Evolutionary conservation across 352 stramenopile species (phyloP), one percentile per base, ranked within the genome.

Genomic region (Phytophthora fragariae): DNA sequence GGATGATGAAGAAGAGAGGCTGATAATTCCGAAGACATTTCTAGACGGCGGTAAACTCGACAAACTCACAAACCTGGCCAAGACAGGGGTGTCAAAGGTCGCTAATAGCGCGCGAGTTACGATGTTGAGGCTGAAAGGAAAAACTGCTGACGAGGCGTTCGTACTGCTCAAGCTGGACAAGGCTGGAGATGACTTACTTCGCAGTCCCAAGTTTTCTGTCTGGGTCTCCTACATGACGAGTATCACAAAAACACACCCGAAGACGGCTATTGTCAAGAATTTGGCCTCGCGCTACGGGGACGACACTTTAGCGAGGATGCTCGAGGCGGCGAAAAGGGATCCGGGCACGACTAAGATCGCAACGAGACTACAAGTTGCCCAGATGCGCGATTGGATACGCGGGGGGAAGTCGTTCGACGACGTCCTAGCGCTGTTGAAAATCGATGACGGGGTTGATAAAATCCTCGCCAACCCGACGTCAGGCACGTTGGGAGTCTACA

Each of bases 321-420:
- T 73, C 6, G 29, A 62, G 5, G n/a, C 27, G 14, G 66, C 66
- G 4, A 58, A 35, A 12, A 68, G 47, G 19, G 10, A 59, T 6
- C 33, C 50, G 19, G 44, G 21, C 2, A 63, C 58, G 7, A 39
- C 62, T 8, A 12, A 3, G 0, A 52, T 72, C 15, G 65, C 65
- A 0, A 57, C n/a, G 1, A 62, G 27, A 21, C 37, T 73, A 39
- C 60, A 73, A 31, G 24, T 14, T 0, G 27, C 57, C 5, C 50
- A 68, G 39, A 52, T 58, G 8, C n/a, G 17, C 19, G 5, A 14
- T 2, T 73, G 66, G 66, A 5, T 54, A 29, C 15, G 2, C 2
- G 14, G 47, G 10, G 12, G 19, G 5, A 69, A 62, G 56, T 52
- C 39, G 5, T 5, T 41, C 11, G 17, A 17, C 15, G 41, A 50